Percentiles rank a stretch among this genome's conserved stretches.
phyloP scores from a whole-genome alignment of 2,329 filamentous ascomycete species.

The Ceratocystis cubensis region DNA sequence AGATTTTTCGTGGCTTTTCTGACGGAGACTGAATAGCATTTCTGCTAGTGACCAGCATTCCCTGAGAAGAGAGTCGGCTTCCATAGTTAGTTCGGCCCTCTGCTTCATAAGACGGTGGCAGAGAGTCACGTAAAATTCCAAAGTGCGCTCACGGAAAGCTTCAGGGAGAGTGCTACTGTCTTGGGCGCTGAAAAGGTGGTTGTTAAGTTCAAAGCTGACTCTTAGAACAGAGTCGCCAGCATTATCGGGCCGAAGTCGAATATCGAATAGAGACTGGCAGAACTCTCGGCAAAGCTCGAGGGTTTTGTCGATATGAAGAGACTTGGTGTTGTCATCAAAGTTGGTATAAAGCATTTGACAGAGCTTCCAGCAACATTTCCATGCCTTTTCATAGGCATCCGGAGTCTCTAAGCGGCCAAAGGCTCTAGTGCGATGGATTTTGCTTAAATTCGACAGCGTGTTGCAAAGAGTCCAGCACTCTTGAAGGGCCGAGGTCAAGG shows the following conservation, averaged over 20 bases:
- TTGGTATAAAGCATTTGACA: constrained; percentile 82
- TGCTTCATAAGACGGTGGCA: constrained; percentile 97
- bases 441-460: constrained; percentile 72
- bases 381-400: constrained; percentile 73
- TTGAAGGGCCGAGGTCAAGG: constrained; percentile 62
- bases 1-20: constrained; percentile 53
- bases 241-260: constrained; percentile 65
- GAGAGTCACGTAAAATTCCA: constrained; percentile 89
- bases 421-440: constrained; percentile 65
- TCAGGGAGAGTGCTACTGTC: constrained; percentile 67
- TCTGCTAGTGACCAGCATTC: constrained; percentile 86
- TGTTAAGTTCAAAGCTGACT: constrained; percentile 91
- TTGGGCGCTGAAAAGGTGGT: constrained; percentile 87
- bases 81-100: constrained; percentile 60
- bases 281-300: constrained; percentile 84
- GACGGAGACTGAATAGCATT: constrained; percentile 82
- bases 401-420: constrained; percentile 63
- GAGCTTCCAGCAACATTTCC: constrained; percentile 87
- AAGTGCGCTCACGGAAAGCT: constrained; percentile 72
- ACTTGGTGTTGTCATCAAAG: constrained; percentile 54
- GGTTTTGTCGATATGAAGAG: constrained; percentile 54
- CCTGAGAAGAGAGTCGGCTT: constrained; percentile 71
- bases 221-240: constrained; percentile 72
- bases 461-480: constrained; percentile 95
- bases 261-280: constrained; percentile 81